Conservation (phyloP, 2,329 filamentous ascomycete species). For the Gnomoniopsis smithogilvyi region DNA sequence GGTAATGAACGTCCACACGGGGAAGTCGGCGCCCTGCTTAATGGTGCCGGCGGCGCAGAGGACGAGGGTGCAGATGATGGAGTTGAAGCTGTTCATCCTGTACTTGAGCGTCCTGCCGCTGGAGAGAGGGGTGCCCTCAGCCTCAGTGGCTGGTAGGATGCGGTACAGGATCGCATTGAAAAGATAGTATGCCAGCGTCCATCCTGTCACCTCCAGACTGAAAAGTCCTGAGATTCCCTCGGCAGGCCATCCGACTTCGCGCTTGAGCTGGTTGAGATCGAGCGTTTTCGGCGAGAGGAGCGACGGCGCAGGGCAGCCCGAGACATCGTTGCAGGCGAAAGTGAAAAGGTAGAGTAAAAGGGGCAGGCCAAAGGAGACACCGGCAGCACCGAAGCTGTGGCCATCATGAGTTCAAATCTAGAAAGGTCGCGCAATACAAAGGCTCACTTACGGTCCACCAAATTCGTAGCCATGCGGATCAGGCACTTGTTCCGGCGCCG, state of each 20-base stretch:
- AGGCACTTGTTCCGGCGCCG: conserved; percentile 21
- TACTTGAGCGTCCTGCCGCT: conserved; percentile 77
- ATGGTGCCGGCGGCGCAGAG: conserved; percentile 71
- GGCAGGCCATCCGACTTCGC: conserved; percentile 76
- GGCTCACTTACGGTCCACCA: conserved; percentile 46
- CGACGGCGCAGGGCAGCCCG: conserved; percentile 84
- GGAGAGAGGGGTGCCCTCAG: conserved; percentile 66
- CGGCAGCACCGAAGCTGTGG: conserved; percentile 68
- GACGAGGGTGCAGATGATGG: conserved; percentile 70
- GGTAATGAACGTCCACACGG: conserved; percentile 88
- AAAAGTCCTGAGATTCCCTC: conserved; percentile 68
- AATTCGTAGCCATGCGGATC: conserved; percentile 47
- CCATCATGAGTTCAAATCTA: background rate
- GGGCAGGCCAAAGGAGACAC: conserved; percentile 78
- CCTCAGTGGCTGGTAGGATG: conserved; percentile 70
- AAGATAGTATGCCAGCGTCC: conserved; percentile 73
- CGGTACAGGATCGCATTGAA: conserved; percentile 73
- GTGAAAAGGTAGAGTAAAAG: conserved; percentile 73
- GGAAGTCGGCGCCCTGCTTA: conserved; percentile 74
- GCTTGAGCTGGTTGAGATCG: conserved; percentile 68
- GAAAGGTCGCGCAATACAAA: background rate
- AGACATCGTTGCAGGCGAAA: conserved; percentile 89
- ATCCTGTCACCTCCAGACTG: conserved; percentile 66
- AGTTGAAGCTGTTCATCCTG: conserved; percentile 75
- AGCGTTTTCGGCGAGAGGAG: conserved; percentile 70